Base-by-base conservation (phyloP, 169 alveolate species). In the Eimeria tenella region DNA sequence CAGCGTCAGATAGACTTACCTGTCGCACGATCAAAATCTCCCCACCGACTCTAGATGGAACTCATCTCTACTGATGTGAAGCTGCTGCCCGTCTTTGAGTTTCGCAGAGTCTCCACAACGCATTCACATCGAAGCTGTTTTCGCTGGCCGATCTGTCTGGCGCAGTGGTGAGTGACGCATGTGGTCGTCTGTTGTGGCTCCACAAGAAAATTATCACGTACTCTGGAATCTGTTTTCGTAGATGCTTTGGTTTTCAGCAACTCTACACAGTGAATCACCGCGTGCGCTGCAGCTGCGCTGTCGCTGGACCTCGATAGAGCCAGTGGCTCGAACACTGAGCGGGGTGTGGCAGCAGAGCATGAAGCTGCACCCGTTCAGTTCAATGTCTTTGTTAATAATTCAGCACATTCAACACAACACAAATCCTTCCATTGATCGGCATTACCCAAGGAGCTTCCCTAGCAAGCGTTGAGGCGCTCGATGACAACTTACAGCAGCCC, bases 291-390 rank as follows among this genome's bases (percentile, higher is more conserved):
- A 52, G 62, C 11, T 63, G 56, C 65, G 7, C 23, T 74, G 84
- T 81, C 89, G 70, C 73, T 82, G 90, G 90, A 56, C 90, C 73
- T 82, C 90, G 90, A 82, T 82, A 56, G 90, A 82, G 90, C 75
- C 90, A 55, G 55, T 82, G 90, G 90, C 90, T 42, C 70, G 55
- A 17, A 23, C 56, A 25, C 55, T 49, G 74, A 19, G 75, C 9
- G 25, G 74, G 75, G 17, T 60, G 55, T 82, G 58, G 55, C 73
- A 3, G 56, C 58, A 0, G 7, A 11, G 73, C 56, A 15, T 68
- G 60, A 9, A 21, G 75, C 81, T 84, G 65, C 92, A 63, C 92
- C 92, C 81, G 60, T 55, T 42, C 79, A 53, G 62, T 63, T 52
- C 79, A 62, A 49, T 63, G 92, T 63, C 75, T 84, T 62, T 84